Base-by-base conservation (phyloP, 805 yeast species). In the Candida insectalens region DNA sequence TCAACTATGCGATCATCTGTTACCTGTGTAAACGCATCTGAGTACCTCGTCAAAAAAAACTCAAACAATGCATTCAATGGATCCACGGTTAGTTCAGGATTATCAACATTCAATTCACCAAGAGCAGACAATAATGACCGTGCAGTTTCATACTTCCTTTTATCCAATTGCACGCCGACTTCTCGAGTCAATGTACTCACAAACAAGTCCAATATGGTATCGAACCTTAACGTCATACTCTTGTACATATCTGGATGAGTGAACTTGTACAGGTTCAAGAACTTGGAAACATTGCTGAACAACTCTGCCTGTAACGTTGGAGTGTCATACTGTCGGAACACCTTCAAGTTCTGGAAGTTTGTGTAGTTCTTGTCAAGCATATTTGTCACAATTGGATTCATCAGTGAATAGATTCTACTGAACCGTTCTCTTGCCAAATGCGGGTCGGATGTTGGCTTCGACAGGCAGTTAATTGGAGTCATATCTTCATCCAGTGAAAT, bases 151-250 rank as follows among this genome's bases (percentile, higher is more conserved):
- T 55, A 70, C 26, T 76, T 72, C 29, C 62, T 56, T 2, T 62
- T 47, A 29, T 68, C 72, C 38, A 68, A 66, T 40, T 69, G 77
- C 20, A 65, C 54, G 33, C 81, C 88, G 38, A 83, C 64, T 49
- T 84, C 94, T 30, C 74, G 55, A 12, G 83, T 51, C 6, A 81
- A 65, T 0, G 92, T 83, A 49, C 70, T 79, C 27, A 80, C 78
- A 49, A 84, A 83, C 14, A 83, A 61, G 46, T 80, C 89, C 25
- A 74, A 52, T 9, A 77, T 61, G 3, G 80, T 64, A 25, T 65
- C 67, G 30, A 80, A 54, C 38, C 72, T 42, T 4, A 59, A 46
- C 1, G 44, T 27, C 50, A 57, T 46, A 27, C 41, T 55, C 12
- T 47, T 36, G 32, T 46, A 59, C n/a, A 41, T 36, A 4, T 35